phyloP scores from a whole-genome alignment of 1,284 basidiomycete species.

The Xerocomus nothofagi region DNA sequence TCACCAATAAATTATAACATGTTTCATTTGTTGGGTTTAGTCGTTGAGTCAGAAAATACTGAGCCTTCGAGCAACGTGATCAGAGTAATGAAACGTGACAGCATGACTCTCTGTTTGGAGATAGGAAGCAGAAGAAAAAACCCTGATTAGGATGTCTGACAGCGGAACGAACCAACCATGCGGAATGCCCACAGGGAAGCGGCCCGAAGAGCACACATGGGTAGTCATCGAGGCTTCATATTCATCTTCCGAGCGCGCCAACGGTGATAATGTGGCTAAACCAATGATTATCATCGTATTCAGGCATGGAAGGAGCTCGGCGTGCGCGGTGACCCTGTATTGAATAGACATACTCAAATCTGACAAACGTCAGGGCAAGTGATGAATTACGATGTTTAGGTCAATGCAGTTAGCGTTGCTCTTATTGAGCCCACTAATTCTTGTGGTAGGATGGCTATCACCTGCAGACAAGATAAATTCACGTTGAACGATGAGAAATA shows the following conservation, averaged over 20 bases:
- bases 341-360: constrained; percentile 6
- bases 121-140: neutral
- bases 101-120: neutral
- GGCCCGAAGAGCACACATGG: constrained; percentile 23
- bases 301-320: constrained; percentile 15
- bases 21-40: constrained; percentile 6
- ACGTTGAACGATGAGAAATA: constrained; percentile 2
- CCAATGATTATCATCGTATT: constrained; percentile 33
- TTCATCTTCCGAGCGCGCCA: constrained; percentile 44
- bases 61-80: neutral
- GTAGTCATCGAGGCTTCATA: constrained; percentile 50
- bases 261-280: constrained; percentile 39
- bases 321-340: neutral
- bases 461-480: constrained; percentile 35
- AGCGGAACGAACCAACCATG: constrained; percentile 62
- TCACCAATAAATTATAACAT: neutral
- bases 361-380: neutral
- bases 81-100: constrained; percentile 9
- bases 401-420: constrained; percentile 7
- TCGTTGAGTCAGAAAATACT: neutral
- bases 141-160: constrained; percentile 47
- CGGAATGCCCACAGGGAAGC: constrained; percentile 18
- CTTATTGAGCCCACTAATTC: constrained; percentile 38
- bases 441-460: constrained; percentile 43
- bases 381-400: constrained; percentile 12